Evolutionary conservation across 345 rosid species (phyloP), one percentile per base, ranked within the genome.

Genomic region (Aethionema arabicum): DNA sequence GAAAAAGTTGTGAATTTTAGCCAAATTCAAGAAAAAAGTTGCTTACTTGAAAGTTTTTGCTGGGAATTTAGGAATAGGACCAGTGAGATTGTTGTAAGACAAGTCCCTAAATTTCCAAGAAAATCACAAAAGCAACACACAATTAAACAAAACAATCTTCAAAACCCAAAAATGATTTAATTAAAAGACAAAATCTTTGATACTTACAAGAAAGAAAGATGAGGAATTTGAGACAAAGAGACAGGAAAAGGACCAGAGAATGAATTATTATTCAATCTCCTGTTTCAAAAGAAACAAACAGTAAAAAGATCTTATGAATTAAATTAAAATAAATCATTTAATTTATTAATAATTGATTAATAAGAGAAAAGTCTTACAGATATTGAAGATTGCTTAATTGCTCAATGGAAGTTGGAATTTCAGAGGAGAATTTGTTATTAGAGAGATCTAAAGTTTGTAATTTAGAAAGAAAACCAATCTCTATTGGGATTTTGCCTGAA

Each of bases 231-330:
- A 71, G 88, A 82, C 52, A 88, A 68, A 68, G 88, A 80, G 29
- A 69, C 81, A 46, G 98, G 96, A 71, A 88, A 84, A 55, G 84
- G 79, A 53, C 98, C 98, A 71, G 85, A 79, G 67, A 91, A 73
- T 72, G 90, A 86, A 67, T 91, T 91, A 81, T 91, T 91, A 85
- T 91, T 91, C 72, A 91, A 80, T 83, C 98, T 86, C 83, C 98
- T 91, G 65, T 14, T 41, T 3, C 2, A 41, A 70, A 62, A 39
- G 37, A 45, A 63, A 40, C 47, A 66, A 65, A 72, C 70, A 56
- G 65, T 8, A 31, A 44, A 12, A 50, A 56, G 16, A 72, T 40
- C 36, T n/a, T 8, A 56, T 51, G 48, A 52, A 54, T 44, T 43
- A 9, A 9, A 65, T 5, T n/a, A 38, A 32, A 70, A 6, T 11